Evolutionary conservation across 1,284 basidiomycete species (phyloP).

Genomic region (Vanrija humicola): DNA sequence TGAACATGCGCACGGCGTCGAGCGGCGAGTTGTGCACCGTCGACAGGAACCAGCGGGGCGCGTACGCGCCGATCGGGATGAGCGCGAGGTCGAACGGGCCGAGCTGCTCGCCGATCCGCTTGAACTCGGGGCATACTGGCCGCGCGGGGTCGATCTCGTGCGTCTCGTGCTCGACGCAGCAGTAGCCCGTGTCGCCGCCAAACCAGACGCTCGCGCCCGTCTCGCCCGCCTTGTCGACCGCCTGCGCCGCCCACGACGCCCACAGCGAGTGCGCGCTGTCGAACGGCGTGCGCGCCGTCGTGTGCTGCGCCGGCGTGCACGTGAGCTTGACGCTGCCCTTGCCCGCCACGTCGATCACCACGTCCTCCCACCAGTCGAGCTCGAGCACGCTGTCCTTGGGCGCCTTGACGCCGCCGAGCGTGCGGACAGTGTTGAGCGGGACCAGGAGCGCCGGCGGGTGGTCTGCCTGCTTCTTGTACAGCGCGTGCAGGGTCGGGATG

Average conservation of each 20-base stretch:
- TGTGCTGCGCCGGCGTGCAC: constrained; percentile 53
- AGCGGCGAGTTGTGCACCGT: constrained; percentile 60
- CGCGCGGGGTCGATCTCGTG: constrained; percentile 41
- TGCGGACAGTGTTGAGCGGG: constrained; percentile 58
- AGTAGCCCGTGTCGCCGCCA: constrained; percentile 62
- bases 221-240: background rate
- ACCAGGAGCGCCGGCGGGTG: constrained; percentile 57
- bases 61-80: constrained; percentile 66
- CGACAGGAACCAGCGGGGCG: constrained; percentile 58
- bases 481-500: constrained; percentile 54
- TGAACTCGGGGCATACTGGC: constrained; percentile 64
- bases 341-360: constrained; percentile 24
- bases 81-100: constrained; percentile 59
- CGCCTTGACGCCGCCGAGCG: constrained; percentile 50
- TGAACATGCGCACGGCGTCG: constrained; percentile 63
- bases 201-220: constrained; percentile 54
- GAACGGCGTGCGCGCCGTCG: constrained; percentile 53
- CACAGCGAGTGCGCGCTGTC: constrained; percentile 60
- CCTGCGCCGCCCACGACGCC: constrained; percentile 60
- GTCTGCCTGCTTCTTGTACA: constrained; percentile 38
- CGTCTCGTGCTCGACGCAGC: constrained; percentile 52
- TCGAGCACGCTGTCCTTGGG: constrained; percentile 52
- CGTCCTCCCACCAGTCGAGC: constrained; percentile 66
- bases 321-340: constrained; percentile 32
- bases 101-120: constrained; percentile 60